These are phyloP conservation scores for Macrocybe gigantea DNA, from an alignment of 768 basidiomycete species.

Conservation along the genomic window DNA sequence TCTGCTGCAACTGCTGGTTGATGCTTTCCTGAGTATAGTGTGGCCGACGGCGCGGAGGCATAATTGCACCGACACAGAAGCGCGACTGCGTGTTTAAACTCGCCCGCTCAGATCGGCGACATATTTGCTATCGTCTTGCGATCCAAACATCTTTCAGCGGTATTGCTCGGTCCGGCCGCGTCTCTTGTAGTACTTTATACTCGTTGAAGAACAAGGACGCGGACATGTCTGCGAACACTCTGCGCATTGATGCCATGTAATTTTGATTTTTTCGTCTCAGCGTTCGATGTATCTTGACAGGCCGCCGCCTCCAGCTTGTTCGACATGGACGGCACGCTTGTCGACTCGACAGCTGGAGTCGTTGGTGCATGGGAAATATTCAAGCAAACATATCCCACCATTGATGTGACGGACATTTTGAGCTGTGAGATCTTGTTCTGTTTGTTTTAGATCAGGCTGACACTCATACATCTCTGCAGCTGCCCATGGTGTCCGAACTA, in stretches of 20 bases:
- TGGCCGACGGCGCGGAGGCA: constrained; percentile 74
- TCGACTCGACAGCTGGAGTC: constrained; percentile 82
- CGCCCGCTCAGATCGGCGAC: constrained; percentile 7
- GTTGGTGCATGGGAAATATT: constrained; percentile 81
- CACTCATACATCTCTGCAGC: constrained; percentile 28
- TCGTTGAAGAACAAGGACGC: neutral
- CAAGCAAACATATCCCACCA: constrained; percentile 57
- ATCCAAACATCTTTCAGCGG: constrained; percentile 24
- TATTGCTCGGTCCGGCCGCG: constrained; percentile 1
- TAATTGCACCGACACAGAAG: constrained; percentile 28
- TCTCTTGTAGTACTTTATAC: neutral
- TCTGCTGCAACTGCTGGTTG: constrained; percentile 88
- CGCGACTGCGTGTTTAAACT: constrained; percentile 1
- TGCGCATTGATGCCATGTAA: constrained; percentile 40
- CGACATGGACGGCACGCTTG: constrained; percentile 81
- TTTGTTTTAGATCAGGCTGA: constrained; percentile 3
- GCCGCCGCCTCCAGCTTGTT: constrained; percentile 43
- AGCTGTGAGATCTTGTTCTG: constrained; percentile 41
- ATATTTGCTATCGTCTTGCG: constrained; percentile 34
- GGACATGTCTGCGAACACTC: constrained; percentile 28
- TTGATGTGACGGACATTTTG: constrained; percentile 56
- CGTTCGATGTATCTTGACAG: constrained; percentile 7
- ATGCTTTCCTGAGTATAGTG: constrained; percentile 80
- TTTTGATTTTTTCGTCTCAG: constrained; percentile 6
- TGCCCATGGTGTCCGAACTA: constrained; percentile 79